Conservation (phyloP, 345 rosid genomes). For the Rubroshorea leprosula region DNA sequence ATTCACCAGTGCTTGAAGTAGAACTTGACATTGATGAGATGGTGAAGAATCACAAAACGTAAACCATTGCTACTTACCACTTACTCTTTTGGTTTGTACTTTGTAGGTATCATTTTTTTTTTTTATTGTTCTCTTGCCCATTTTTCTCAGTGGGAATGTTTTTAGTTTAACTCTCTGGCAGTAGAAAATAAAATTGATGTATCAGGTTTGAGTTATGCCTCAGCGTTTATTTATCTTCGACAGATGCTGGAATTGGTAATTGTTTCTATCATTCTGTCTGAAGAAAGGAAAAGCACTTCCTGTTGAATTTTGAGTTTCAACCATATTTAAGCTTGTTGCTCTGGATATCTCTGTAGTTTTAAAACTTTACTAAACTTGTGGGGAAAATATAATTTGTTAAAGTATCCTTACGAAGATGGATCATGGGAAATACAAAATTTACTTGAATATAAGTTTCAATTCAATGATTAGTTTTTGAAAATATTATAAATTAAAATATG, state of each 20-base stretch:
- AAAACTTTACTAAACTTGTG: not conserved
- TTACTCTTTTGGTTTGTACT: slow-evolving; percentile 20
- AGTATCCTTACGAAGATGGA: no score
- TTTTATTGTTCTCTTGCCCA: no score
- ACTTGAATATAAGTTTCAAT: no score
- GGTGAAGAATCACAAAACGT: slow-evolving; percentile 71
- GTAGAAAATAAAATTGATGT: not conserved
- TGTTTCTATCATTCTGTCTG: not conserved
- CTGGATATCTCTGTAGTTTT: slow-evolving; percentile 11
- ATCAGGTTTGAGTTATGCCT: not conserved
- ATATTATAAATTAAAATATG: no score
- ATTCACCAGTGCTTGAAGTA: slow-evolving; percentile 68
- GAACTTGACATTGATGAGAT: slow-evolving; percentile 93
- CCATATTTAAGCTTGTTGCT: slow-evolving; percentile 14
- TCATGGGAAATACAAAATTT: no score
- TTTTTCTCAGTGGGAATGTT: slow-evolving; percentile 1
- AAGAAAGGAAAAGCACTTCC: slow-evolving; percentile 2
- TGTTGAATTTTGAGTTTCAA: slow-evolving; percentile 19
- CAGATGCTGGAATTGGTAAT: not conserved
- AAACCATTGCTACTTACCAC: slow-evolving; percentile 11
- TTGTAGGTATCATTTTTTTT: no score
- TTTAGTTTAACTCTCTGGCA: slow-evolving; percentile 1
- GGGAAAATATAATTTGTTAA: no score
- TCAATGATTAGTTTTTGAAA: no score
- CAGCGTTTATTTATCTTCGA: not conserved